Base-by-base conservation (phyloP, 2,329 filamentous ascomycete species). In the Pseudocercospora macadamiae region DNA sequence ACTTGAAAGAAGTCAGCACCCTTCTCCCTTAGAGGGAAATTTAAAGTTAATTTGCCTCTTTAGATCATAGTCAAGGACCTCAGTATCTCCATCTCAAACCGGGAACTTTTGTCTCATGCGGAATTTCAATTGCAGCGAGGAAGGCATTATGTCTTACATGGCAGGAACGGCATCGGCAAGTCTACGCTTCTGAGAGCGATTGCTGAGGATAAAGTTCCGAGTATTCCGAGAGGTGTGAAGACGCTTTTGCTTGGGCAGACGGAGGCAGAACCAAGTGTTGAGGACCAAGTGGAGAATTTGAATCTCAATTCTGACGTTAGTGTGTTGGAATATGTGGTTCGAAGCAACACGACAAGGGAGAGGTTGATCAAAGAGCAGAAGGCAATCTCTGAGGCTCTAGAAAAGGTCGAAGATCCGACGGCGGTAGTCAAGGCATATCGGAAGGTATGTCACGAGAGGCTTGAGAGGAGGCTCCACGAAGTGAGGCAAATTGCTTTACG, bases 81-180 rank as follows among this genome's bases (percentile, higher is more conserved):
- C n/a, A 85, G 80, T 57, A 88, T 93, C 61, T 83, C 84, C 1
- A 83, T 93, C 45, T 79, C 79, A 16, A 65, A 66, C 16, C 62
- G 66, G 71, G 90, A 95, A 71, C 83, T 96, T 4, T 79, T 96
- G 2, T 79, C 79, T 8, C 85, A 89, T 71, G 89, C 88, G 1
- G 86, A 86, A 57, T 75, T 96, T 32, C 84, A 86, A 21, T 76
- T 96, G 2, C 90, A 93, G 64, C 84, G 86, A 51, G 88, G 89
- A 0, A 80, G 86, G 45, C 82, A 89, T 61, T 96, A 96, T 78
- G 90, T 90, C 0, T 78, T 96, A 1, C 80, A 93, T 18, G 91
- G 91, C 0, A 82, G 89, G 5, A 96, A 96, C 74, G 91, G 91
- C 0, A 89, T 87, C 1, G 91, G 91, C 4, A 96, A 96, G 71